A percentile compares a stretch with the other conserved stretches of the same genome.
These are phyloP conservation scores for Phytophthora fragariae DNA, from an alignment of 352 stramenopile species.

Conservation along the genomic window DNA sequence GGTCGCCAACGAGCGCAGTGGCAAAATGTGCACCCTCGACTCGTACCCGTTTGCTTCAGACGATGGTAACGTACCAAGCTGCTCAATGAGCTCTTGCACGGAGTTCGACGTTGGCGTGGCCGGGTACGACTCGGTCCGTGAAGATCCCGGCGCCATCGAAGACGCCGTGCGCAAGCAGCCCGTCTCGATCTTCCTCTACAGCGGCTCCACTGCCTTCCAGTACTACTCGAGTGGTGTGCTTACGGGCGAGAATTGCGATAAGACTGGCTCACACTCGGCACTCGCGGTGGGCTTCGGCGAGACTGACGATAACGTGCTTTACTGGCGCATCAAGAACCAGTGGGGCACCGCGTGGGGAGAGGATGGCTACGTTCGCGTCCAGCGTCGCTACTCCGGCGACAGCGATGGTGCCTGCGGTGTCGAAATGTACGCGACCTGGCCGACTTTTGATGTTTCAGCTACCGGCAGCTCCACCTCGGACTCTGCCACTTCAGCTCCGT, in stretches of 20 bases:
- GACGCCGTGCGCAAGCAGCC: conserved; percentile 56
- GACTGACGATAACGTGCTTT: conserved; percentile 50
- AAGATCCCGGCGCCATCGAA: conserved; percentile 50
- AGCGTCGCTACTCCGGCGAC: conserved; percentile 55
- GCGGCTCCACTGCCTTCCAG: conserved; percentile 67
- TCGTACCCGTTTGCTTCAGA: conserved; percentile 61
- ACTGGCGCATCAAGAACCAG: conserved; percentile 81
- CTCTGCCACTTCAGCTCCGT: conserved; percentile 15
- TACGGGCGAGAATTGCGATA: conserved; percentile 64
- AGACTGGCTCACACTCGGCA: conserved; percentile 60
- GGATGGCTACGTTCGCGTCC: conserved; percentile 69
- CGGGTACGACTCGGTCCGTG: conserved; percentile 54
- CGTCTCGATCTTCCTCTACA: conserved; percentile 71
- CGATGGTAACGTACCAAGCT: conserved; percentile 43
- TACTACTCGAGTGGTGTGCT: conserved; percentile 71
- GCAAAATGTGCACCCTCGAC: conserved; percentile 64
- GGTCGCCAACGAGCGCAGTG: conserved; percentile 49
- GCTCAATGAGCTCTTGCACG: conserved; percentile 43
- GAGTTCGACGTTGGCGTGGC: conserved; percentile 58
- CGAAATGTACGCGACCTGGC: conserved; percentile 63
- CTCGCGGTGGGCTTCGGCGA: conserved; percentile 71
- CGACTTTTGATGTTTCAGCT: conserved; percentile 47
- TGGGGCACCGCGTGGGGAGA: conserved; percentile 79
- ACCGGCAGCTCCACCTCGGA: conserved; percentile 9
- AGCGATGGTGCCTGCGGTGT: conserved; percentile 66